phyloP scores from a whole-genome alignment of 805 yeast species.

The Saturnispora silvae region DNA sequence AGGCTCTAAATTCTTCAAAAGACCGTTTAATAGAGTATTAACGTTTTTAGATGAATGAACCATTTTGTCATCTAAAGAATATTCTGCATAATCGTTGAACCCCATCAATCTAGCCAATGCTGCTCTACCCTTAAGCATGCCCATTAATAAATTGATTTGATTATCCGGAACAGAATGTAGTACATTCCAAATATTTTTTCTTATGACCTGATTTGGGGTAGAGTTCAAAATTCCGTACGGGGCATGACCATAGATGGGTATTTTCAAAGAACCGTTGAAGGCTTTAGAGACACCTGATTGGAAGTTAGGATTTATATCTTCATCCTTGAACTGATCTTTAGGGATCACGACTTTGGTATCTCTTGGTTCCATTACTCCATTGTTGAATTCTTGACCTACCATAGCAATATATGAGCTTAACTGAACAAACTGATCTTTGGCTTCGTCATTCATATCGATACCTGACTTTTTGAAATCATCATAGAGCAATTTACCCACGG shows the following conservation, averaged over 20 bases:
- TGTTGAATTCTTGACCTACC: conserved; percentile 67
- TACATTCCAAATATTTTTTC: conserved; percentile 66
- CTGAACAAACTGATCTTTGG: conserved; percentile 60
- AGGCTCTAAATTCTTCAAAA: conserved; percentile 41
- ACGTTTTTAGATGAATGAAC: conserved; percentile 76
- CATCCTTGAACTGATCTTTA: conserved; percentile 21
- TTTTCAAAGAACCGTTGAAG: conserved; percentile 31
- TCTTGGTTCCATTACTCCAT: conserved; percentile 30
- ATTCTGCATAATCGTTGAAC: conserved; percentile 56
- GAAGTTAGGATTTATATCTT: conserved; percentile 18
- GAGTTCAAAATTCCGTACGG: conserved; percentile 56
- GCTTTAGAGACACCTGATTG: conserved; percentile 19
- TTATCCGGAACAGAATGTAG: conserved; percentile 53
- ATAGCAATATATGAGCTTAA: conserved; percentile 73
- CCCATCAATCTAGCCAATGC: conserved; percentile 67
- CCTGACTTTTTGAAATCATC: conserved; percentile 90
- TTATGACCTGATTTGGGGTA: conserved; percentile 42
- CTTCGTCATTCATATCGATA: conserved; percentile 57
- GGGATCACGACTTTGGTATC: conserved; percentile 22
- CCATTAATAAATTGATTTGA: conserved; percentile 52
- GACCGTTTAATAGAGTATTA: conserved; percentile 48
- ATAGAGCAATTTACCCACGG: conserved; percentile 70
- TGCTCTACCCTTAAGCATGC: conserved; percentile 55
- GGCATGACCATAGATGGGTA: conserved; percentile 53
- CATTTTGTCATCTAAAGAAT: conserved; percentile 84